Evolutionary conservation across 805 yeast species (phyloP).

Genomic region (Ogataea methylovora): DNA sequence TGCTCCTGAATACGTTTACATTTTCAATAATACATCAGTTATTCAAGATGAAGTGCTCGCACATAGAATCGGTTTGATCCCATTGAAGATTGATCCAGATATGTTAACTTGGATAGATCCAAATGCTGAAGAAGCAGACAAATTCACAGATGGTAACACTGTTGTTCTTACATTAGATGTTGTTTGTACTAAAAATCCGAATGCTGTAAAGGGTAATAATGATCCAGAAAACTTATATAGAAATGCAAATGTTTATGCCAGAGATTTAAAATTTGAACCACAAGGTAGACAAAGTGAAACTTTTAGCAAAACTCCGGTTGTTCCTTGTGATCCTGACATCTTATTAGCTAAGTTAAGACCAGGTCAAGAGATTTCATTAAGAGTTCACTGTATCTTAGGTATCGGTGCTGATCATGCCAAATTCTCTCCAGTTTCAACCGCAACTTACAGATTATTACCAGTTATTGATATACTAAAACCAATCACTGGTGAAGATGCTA

Average conservation of each 20-base stretch:
- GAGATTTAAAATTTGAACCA: slow-evolving; percentile 83
- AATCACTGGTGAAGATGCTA: slow-evolving; percentile 70
- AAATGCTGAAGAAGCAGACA: slow-evolving; percentile 50
- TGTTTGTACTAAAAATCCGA: slow-evolving; percentile 76
- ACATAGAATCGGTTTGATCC: slow-evolving; percentile 89
- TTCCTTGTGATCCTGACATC: slow-evolving; percentile 82
- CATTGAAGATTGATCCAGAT: slow-evolving; percentile 89
- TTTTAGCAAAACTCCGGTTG: slow-evolving; percentile 61
- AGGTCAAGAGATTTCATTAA: slow-evolving; percentile 88
- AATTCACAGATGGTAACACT: slow-evolving; percentile 83
- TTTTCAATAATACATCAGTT: slow-evolving; percentile 92
- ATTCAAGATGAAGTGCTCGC: slow-evolving; percentile 97
- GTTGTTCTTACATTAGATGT: slow-evolving; percentile 76
- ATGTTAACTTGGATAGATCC: slow-evolving; percentile 74
- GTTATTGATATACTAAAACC: slow-evolving; percentile 70
- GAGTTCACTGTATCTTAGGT: slow-evolving; percentile 89
- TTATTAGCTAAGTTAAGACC: slow-evolving; percentile 90
- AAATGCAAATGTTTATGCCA: slow-evolving; percentile 83
- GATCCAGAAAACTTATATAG: slow-evolving; percentile 80
- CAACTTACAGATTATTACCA: slow-evolving; percentile 90
- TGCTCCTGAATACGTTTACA: slow-evolving; percentile 87
- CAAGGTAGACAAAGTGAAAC: slow-evolving; percentile 77
- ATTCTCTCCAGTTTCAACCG: slow-evolving; percentile 95
- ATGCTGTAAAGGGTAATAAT: slow-evolving; percentile 69
- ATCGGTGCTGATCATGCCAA: slow-evolving; percentile 95